These are phyloP conservation scores for Exserohilum turcica DNA, from an alignment of 2,329 filamentous ascomycete species.

Conservation along the genomic window DNA sequence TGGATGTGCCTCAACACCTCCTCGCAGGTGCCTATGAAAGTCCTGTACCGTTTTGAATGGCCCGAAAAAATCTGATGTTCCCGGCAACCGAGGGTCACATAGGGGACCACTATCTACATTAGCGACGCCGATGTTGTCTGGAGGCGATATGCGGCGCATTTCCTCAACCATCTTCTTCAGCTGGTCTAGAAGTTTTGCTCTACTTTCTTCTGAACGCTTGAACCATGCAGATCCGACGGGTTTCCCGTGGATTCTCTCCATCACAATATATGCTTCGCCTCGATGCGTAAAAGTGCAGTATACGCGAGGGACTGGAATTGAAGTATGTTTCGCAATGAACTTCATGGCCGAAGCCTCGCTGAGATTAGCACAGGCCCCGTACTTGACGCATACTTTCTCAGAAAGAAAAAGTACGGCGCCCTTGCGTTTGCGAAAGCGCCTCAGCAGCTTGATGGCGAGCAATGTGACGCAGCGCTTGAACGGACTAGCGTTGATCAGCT, in stretches of 20 bases:
- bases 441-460: no score
- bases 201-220: neutral
- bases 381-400: neutral
- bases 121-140: neutral
- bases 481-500: no score
- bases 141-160: neutral
- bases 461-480: no score
- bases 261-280: conserved; percentile 54
- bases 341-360: conserved; percentile 41
- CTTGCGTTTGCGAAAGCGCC: no score
- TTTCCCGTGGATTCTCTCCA: conserved; percentile 50
- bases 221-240: neutral
- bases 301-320: conserved; percentile 54
- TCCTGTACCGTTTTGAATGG: neutral
- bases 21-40: no score
- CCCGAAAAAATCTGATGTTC: no score
- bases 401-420: no score
- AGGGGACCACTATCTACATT: neutral
- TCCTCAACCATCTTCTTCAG: neutral
- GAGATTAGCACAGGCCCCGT: neutral
- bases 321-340: conserved; percentile 50
- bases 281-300: conserved; percentile 52
- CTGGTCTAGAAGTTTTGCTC: neutral
- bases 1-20: no score
- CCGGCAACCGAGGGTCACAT: no score